phyloP scores from a whole-genome alignment of 331 rosid genomes.

The Dryas integrifolia region DNA sequence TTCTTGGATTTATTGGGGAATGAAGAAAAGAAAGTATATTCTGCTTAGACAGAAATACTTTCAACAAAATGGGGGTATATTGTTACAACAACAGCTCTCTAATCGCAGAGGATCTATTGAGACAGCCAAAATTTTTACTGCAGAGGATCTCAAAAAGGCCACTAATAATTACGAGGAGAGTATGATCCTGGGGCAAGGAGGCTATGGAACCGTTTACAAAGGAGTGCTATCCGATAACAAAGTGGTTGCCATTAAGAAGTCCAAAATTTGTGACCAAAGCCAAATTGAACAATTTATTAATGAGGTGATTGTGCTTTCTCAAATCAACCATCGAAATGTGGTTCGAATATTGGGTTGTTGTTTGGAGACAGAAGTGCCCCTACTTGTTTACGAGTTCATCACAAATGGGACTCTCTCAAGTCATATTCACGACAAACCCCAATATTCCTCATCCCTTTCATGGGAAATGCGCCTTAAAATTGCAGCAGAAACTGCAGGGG shows the following conservation, averaged over 20 bases:
- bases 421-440: background rate
- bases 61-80: slow-evolving; percentile 24
- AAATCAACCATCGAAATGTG: slow-evolving; percentile 26
- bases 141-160: slow-evolving; percentile 17
- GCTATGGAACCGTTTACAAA: slow-evolving; percentile 23
- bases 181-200: slow-evolving; percentile 27
- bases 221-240: slow-evolving; percentile 12
- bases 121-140: slow-evolving; percentile 6
- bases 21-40: slow-evolving; percentile 1
- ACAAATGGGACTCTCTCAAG: slow-evolving; percentile 22
- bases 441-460: background rate
- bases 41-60: slow-evolving; percentile 12
- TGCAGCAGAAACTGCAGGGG: slow-evolving; percentile 7
- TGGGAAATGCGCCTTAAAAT: slow-evolving; percentile 23
- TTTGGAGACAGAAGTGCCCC: slow-evolving; percentile 24
- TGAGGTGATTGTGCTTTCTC: slow-evolving; percentile 22
- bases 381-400: slow-evolving; percentile 22
- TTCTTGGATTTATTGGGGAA: slow-evolving; percentile 16
- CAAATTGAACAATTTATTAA: slow-evolving; percentile 28
- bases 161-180: slow-evolving; percentile 16
- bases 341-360: slow-evolving; percentile 27
- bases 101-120: background rate
- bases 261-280: slow-evolving; percentile 18
- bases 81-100: slow-evolving; percentile 23
- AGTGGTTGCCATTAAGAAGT: slow-evolving; percentile 23